Evolutionary conservation across 345 rosid genomes (phyloP).

Genomic region (Adansonia digitata): DNA sequence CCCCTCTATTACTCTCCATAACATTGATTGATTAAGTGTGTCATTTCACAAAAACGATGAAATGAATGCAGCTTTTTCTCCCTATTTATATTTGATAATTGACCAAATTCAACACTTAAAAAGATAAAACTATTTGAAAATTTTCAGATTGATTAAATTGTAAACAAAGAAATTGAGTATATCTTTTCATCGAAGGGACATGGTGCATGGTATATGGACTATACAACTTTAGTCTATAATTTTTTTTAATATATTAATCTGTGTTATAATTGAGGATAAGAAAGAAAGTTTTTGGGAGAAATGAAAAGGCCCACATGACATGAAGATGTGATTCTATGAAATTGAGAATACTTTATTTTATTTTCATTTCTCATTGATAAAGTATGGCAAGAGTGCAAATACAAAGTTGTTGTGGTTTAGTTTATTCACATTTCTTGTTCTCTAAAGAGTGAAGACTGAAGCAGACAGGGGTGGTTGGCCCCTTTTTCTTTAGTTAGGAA

Average conservation of each 20-base stretch:
- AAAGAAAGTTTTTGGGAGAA: not conserved
- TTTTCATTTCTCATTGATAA: not conserved
- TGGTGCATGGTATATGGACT: constrained; percentile 17
- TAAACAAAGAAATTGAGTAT: not conserved
- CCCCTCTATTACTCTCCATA: not conserved
- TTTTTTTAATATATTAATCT: not conserved
- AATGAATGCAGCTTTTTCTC: not conserved
- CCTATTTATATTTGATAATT: not conserved
- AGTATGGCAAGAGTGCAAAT: constrained; percentile 10
- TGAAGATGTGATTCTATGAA: constrained; percentile 6
- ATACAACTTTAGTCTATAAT: constrained; percentile 6
- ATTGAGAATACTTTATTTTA: not conserved
- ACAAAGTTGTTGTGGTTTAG: constrained; percentile 9
- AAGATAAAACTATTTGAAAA: not conserved
- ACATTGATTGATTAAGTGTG: not conserved
- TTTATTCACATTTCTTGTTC: constrained; percentile 14
- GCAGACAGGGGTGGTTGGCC: constrained; percentile 15
- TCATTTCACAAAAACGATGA: too few species aligned
- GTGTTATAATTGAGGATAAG: not conserved
- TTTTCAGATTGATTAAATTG: not conserved
- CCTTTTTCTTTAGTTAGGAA: not conserved
- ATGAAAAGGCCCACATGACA: constrained; percentile 19
- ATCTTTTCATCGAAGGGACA: constrained; percentile 3
- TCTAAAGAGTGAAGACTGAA: too few species aligned
- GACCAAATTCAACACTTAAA: not conserved